A percentile compares a stretch with the other conserved stretches of the same genome.
Conservation (phyloP, 129 eudicot genomes). For the Glebionis coronaria region DNA sequence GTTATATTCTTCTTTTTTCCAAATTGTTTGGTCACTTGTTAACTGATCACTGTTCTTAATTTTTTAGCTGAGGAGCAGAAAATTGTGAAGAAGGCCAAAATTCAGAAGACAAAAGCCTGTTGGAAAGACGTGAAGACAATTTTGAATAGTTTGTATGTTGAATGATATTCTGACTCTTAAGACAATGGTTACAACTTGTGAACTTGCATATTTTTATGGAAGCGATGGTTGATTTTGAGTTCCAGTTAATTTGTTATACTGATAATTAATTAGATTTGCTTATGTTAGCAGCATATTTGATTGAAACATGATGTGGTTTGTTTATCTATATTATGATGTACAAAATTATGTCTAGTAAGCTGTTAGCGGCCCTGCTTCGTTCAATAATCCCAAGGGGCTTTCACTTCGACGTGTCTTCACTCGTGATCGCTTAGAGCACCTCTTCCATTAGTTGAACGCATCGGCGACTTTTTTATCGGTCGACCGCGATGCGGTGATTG, state of each 20-base stretch:
- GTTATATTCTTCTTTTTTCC: too few relatives aligned
- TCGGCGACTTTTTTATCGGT: too few relatives aligned
- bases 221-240: neutral
- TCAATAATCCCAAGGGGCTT: too few relatives aligned
- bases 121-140: conserved; percentile 1
- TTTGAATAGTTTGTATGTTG: conserved; percentile 2
- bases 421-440: too few relatives aligned
- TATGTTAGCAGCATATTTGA: neutral
- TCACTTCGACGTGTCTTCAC: too few relatives aligned
- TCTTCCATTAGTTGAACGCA: too few relatives aligned
- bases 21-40: neutral
- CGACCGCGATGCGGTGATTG: too few relatives aligned
- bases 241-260: neutral
- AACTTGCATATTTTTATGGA: neutral
- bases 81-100: neutral
- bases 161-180: neutral
- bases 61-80: neutral
- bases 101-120: neutral
- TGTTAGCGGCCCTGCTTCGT: too few relatives aligned
- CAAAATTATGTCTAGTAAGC: too few relatives aligned
- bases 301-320: neutral
- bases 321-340: too few relatives aligned
- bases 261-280: neutral
- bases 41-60: neutral
- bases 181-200: neutral